A percentile compares a stretch with the other conserved stretches of the same genome.
Evolutionary conservation across 1,139 yeast genomes (phyloP).

Genomic region (Wickerhamomyces sp.): DNA sequence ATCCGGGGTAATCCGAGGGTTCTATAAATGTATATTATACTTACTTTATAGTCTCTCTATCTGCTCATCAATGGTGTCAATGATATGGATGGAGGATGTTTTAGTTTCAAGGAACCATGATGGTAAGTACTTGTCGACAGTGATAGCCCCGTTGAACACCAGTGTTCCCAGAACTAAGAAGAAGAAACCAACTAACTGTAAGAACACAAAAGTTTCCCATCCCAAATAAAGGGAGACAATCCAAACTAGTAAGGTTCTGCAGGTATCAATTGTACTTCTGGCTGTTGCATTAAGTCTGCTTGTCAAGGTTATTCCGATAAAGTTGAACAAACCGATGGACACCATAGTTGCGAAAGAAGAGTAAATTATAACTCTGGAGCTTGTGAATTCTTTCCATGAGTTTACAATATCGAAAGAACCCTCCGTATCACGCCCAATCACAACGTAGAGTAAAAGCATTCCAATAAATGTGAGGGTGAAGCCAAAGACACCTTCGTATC

Average conservation of each 20-base stretch:
- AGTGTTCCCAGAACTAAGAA: conserved; percentile 69
- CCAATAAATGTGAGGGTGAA: conserved; percentile 39
- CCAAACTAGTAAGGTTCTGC: conserved; percentile 77
- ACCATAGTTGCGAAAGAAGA: conserved; percentile 65
- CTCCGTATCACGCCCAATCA: conserved; percentile 35
- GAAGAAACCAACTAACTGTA: conserved; percentile 64
- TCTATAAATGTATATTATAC: too few relatives aligned
- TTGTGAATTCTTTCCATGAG: conserved; percentile 48
- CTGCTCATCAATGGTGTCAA: conserved; percentile 38
- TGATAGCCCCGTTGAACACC: conserved; percentile 66
- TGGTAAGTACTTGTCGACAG: conserved; percentile 50
- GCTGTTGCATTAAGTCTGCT: conserved; percentile 68
- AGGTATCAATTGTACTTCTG: conserved; percentile 75
- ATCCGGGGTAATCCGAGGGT: too few relatives aligned
- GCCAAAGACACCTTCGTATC: conserved; percentile 74
- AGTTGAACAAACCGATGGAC: conserved; percentile 70
- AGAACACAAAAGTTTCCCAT: conserved; percentile 64
- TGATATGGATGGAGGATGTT: conserved; percentile 18
- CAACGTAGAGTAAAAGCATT: conserved; percentile 41
- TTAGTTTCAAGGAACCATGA: conserved; percentile 32
- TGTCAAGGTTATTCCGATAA: conserved; percentile 70
- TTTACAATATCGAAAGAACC: conserved; percentile 56
- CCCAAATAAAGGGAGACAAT: conserved; percentile 66
- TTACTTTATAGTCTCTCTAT: conserved; percentile 31
- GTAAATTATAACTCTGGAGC: conserved; percentile 37